A percentile compares a stretch with the other conserved stretches of the same genome.
Evolutionary conservation across 1,284 basidiomycete genomes (phyloP).

Genomic region (Lentinula novae-zelandiae): DNA sequence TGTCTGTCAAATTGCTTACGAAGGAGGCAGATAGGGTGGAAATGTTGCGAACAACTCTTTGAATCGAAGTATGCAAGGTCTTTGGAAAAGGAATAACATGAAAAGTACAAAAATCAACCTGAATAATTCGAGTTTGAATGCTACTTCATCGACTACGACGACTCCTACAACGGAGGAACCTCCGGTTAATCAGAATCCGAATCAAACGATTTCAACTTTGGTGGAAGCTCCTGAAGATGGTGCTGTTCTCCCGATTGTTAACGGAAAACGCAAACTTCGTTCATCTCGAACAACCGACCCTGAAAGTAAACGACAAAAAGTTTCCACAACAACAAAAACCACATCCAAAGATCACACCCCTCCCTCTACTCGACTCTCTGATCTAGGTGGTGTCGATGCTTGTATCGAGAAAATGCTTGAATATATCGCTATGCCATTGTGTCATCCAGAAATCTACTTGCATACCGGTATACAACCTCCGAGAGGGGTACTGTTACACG

Average conservation of each 20-base stretch:
- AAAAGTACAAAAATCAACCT: conserved; percentile 37
- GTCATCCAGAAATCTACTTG: conserved; percentile 93
- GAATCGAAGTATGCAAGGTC: conserved; percentile 73
- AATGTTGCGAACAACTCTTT: conserved; percentile 41
- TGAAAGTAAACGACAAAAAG: conserved; percentile 54
- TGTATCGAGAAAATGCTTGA: conserved; percentile 94
- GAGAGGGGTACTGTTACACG: conserved; percentile 91
- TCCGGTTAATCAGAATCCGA: too few relatives aligned
- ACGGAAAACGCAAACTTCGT: conserved; percentile 58
- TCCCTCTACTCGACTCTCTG: conserved; percentile 70
- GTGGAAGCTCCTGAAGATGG: too few relatives aligned
- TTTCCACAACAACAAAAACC: conserved; percentile 20
- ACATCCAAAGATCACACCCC: conserved; percentile 59
- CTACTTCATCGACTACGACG: neutral
- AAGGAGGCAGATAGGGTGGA: conserved; percentile 53
- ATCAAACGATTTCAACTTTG: too few relatives aligned
- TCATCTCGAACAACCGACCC: conserved; percentile 39
- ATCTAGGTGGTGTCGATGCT: conserved; percentile 84
- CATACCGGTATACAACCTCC: conserved; percentile 93
- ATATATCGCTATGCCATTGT: conserved; percentile 91
- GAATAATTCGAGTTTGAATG: conserved; percentile 35
- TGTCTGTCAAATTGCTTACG: conserved; percentile 23
- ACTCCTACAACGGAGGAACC: conserved; percentile 19
- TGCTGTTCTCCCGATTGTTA: conserved; percentile 9
- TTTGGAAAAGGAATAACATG: conserved; percentile 62